Percentiles rank a stretch among this genome's conserved stretches.
These are phyloP conservation scores for Odontarrhena argentea DNA, from an alignment of 345 rosid genomes.

Conservation along the genomic window DNA sequence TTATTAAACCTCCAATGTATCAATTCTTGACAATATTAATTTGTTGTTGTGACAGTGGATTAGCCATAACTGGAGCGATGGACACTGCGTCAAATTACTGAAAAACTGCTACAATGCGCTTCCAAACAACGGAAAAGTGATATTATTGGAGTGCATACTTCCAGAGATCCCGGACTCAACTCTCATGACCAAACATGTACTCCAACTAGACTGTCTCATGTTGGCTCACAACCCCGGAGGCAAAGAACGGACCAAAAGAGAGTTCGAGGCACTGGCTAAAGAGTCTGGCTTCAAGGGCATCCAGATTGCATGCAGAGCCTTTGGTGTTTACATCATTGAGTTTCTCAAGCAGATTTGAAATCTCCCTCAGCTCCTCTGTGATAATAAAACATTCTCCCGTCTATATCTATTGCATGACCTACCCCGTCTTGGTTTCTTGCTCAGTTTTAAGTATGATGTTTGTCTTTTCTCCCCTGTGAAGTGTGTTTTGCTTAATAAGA, in stretches of 20 bases:
- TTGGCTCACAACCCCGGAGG: conserved; percentile 96
- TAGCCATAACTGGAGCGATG: conserved; percentile 91
- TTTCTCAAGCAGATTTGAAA: conserved; percentile 54
- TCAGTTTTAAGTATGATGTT: too few relatives aligned
- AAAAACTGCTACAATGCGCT: conserved; percentile 76
- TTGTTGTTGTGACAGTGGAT: conserved; percentile 62
- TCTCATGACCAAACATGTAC: conserved; percentile 59
- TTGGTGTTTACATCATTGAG: conserved; percentile 69
- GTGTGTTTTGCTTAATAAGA: too few relatives aligned
- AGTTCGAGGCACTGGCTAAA: conserved; percentile 76
- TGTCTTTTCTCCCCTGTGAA: too few relatives aligned
- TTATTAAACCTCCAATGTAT: too few relatives aligned
- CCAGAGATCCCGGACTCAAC: conserved; percentile 77
- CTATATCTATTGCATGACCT: too few relatives aligned
- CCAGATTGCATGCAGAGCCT: conserved; percentile 58
- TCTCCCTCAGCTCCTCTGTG: too few relatives aligned
- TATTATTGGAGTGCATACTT: conserved; percentile 71
- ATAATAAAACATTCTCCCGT: too few relatives aligned
- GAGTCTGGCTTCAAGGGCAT: conserved; percentile 79
- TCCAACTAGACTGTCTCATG: conserved; percentile 85
- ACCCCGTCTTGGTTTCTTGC: too few relatives aligned
- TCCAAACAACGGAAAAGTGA: conserved; percentile 76
- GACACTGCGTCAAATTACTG: conserved; percentile 65
- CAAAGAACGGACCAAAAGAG: conserved; percentile 84
- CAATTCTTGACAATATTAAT: not conserved